Percentiles rank a stretch among this genome's conserved stretches.
Evolutionary conservation across 805 yeast species (phyloP).

Genomic region (Cyberlindnera japonica): DNA sequence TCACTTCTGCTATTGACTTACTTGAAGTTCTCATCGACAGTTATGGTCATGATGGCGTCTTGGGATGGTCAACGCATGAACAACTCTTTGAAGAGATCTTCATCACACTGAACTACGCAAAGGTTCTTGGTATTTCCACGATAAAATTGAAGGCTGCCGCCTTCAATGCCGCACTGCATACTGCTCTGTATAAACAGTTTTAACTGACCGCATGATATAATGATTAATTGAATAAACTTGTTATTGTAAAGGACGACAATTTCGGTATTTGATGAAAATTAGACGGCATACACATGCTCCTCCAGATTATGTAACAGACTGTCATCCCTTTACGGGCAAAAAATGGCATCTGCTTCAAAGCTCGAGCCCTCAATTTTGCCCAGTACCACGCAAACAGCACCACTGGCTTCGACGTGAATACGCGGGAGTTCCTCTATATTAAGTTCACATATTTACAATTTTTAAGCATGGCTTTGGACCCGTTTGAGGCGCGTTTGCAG

Average conservation of each 20-base stretch:
- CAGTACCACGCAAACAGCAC: too few relatives aligned
- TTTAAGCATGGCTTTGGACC: conserved; percentile 74
- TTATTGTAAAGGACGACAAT: too few relatives aligned
- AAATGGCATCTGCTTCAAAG: too few relatives aligned
- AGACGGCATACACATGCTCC: too few relatives aligned
- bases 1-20: neutral
- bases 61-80: conserved; percentile 26
- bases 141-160: neutral
- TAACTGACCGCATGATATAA: neutral
- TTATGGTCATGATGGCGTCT: conserved; percentile 16
- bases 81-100: conserved; percentile 16
- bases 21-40: conserved; percentile 3
- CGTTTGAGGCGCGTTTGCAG: conserved; percentile 80
- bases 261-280: too few relatives aligned
- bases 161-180: conserved; percentile 3
- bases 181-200: conserved; percentile 4
- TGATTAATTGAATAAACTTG: neutral
- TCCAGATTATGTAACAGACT: too few relatives aligned
- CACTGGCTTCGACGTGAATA: too few relatives aligned
- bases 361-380: too few relatives aligned
- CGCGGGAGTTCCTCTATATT: too few relatives aligned
- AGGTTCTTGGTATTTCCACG: neutral
- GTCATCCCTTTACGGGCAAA: too few relatives aligned
- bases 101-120: conserved; percentile 1
- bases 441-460: too few relatives aligned